phyloP scores from a whole-genome alignment of 2,329 filamentous ascomycete species.

The Parastagonospora nodorum region DNA sequence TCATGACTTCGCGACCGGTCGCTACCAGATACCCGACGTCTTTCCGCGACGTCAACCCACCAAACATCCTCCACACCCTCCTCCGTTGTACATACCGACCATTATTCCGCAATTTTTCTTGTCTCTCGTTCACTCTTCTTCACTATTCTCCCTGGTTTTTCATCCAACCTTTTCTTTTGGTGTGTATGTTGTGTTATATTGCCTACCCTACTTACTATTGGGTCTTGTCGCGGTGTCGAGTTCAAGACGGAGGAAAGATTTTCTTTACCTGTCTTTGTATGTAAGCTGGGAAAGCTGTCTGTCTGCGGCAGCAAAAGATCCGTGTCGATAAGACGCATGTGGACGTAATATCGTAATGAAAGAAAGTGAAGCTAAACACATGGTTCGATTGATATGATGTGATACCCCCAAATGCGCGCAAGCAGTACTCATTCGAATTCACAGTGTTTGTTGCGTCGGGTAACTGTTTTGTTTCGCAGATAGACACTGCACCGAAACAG shows the following conservation, averaged over 20 bases:
- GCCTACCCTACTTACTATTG: too few species aligned
- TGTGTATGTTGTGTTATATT: background rate
- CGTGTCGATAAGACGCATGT: slow-evolving; percentile 7
- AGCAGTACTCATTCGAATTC: background rate
- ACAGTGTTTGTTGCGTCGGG: too few species aligned
- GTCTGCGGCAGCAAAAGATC: too few species aligned
- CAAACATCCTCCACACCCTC: background rate
- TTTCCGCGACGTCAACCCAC: slow-evolving; percentile 9
- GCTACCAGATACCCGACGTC: slow-evolving; percentile 45
- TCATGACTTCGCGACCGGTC: slow-evolving; percentile 36
- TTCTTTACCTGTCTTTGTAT: too few species aligned
- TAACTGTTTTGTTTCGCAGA: too few species aligned
- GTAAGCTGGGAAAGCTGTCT: too few species aligned
- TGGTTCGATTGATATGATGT: background rate
- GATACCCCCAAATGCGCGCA: background rate
- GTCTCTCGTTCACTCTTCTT: slow-evolving; percentile 6
- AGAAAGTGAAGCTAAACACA: background rate
- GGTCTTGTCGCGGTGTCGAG: background rate
- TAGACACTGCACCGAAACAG: too few species aligned
- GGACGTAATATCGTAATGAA: slow-evolving; percentile 11
- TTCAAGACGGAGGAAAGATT: background rate
- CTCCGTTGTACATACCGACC: background rate
- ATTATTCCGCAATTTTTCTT: slow-evolving; percentile 2
- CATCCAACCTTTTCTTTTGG: background rate
- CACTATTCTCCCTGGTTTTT: background rate